Percentiles rank a stretch among this genome's conserved stretches.
These are phyloP conservation scores for Alloteropsis semialata DNA, from an alignment of 176 grass and related monocot genomes.

Conservation along the genomic window DNA sequence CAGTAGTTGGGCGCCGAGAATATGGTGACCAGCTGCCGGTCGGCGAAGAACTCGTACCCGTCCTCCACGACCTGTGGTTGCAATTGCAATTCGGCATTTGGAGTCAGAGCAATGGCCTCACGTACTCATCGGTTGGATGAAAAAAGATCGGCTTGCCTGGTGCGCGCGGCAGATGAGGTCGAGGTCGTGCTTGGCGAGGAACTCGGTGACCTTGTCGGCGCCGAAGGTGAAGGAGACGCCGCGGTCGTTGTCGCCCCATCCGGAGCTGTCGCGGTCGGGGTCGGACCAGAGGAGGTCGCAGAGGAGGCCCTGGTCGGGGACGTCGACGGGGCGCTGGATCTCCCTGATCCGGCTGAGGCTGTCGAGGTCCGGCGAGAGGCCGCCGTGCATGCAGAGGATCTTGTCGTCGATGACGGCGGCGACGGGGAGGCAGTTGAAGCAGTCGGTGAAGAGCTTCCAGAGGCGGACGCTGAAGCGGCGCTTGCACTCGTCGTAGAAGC, in stretches of 20 bases:
- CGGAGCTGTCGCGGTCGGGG: conserved; percentile 38
- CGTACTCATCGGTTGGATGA: not conserved
- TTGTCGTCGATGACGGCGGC: conserved; percentile 55
- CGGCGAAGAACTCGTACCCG: conserved; percentile 60
- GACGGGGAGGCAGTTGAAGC: conserved; percentile 65
- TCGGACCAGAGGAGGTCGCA: conserved; percentile 77
- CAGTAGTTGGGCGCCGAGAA: conserved; percentile 71
- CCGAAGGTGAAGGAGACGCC: conserved; percentile 76
- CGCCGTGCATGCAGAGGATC: conserved; percentile 70
- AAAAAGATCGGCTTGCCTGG: conserved; percentile 38
- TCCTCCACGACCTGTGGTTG: conserved; percentile 49
- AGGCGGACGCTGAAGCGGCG: conserved; percentile 61
- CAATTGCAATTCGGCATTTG: not conserved
- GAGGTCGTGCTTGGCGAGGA: conserved; percentile 55
- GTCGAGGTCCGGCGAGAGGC: conserved; percentile 58
- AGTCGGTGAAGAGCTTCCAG: conserved; percentile 70
- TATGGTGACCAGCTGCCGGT: conserved; percentile 53
- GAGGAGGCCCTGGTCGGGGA: conserved; percentile 61
- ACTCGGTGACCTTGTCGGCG: conserved; percentile 51
- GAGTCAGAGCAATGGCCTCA: not conserved
- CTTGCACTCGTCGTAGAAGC: conserved; percentile 86
- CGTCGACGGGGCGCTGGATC: conserved; percentile 53
- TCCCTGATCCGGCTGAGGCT: conserved; percentile 43
- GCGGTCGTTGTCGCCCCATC: conserved; percentile 61
- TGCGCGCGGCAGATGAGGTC: conserved; percentile 73